Evolutionary conservation across 2,329 filamentous ascomycete species (phyloP), one percentile per base, ranked within the genome.

Genomic region (Colletotrichum caudatum): DNA sequence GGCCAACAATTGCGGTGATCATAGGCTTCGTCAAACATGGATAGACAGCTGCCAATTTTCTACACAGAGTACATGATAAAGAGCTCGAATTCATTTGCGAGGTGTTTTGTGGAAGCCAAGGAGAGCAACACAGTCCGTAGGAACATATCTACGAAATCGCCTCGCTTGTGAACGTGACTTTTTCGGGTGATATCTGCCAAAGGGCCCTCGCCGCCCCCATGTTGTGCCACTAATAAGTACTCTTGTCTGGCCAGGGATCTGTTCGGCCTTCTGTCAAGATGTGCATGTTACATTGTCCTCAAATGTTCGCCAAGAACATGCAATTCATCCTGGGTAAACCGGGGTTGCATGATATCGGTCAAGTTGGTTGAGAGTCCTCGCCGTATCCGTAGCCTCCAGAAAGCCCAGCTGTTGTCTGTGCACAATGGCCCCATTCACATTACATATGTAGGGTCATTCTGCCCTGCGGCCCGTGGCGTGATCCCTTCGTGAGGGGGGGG

Each of bases 281-380:
- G 23, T 14, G 11, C 50, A 12, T 11, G 37, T 26, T 29, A n/a
- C 1, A n/a, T 39, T 35, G 18, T 33, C 64, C 29, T 71, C n/a
- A 1, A 39, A 1, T 23, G 23, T 16, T 67, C 29, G 23, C 16
- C 26, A 29, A 37, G 16, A 37, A 51, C 23, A 51, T 39, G 58
- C 59, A 48, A 44, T 63, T 68, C 58, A 63, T 68, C 58, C 35
- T 33, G 67, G 54, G 26, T 66, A 44, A 46, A 69, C 35, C 26
- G 26, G 41, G 23, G 29, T 44, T 51, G 44, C n/a, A 68, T 4
- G 8, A 26, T 29, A 29, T 37, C 20, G 1, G 8, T 33, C 23
- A 26, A 20, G 59, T 71, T 61, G 48, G 59, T 59, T 71, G 56
- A 71, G 33, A 64, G 46, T 72, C 69, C 46, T 60, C 69, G n/a